Conservation (phyloP, 306 rosid species). For the Delonix regia region DNA sequence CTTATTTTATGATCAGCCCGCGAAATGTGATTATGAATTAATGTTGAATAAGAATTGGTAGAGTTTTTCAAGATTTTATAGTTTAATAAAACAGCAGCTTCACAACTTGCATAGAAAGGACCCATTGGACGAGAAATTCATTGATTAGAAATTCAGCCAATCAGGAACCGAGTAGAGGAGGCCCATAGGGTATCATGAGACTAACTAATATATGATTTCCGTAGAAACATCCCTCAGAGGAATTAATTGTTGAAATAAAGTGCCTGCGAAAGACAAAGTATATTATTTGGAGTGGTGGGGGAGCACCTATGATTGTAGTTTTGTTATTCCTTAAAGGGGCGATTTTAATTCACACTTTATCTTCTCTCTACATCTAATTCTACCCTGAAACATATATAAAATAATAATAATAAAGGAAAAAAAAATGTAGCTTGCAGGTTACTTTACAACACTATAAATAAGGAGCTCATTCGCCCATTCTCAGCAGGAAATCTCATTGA, state of each 20-base stretch:
- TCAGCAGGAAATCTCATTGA: conserved; percentile 25
- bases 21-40: conserved; percentile 6
- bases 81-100: conserved; percentile 2
- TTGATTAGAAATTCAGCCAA: conserved; percentile 34
- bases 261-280: background rate
- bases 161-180: conserved; percentile 48
- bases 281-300: conserved; percentile 1
- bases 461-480: conserved; percentile 36
- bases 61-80: conserved; percentile 31
- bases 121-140: conserved; percentile 40
- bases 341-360: background rate
- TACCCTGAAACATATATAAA: conserved; percentile 13
- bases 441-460: conserved; percentile 59
- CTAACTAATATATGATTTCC: conserved; percentile 26
- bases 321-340: background rate
- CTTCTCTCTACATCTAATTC: background rate
- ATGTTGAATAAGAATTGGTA: conserved; percentile 34
- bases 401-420: background rate
- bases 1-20: background rate
- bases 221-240: background rate
- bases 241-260: background rate
- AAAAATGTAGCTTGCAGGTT: conserved; percentile 25
- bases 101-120: conserved; percentile 41
- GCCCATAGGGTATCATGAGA: conserved; percentile 24
- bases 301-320: conserved; percentile 9